These are phyloP conservation scores for Aspergillus sp. DNA, from an alignment of 2,329 filamentous ascomycete genomes.

Conservation along the genomic window DNA sequence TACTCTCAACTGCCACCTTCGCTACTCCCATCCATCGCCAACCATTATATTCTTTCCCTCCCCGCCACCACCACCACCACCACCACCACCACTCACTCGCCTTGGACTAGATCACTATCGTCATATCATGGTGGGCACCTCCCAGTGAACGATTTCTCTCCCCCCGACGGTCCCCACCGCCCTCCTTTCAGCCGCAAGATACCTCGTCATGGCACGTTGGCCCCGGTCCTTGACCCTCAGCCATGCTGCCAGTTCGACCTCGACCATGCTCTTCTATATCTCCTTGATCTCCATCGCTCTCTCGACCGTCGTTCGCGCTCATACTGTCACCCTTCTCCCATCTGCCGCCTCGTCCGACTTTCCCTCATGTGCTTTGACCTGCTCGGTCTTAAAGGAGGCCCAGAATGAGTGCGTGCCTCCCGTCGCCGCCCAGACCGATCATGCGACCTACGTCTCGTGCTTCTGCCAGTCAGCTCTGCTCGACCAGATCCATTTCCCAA, in stretches of 20 bases:
- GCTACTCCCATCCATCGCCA: background rate
- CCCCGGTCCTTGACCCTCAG: conserved; percentile 14
- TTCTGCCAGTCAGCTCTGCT: conserved; percentile 71
- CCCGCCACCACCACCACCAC: background rate
- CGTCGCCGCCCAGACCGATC: conserved; percentile 52
- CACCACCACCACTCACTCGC: background rate
- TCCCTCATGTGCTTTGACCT: conserved; percentile 63
- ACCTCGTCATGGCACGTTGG: conserved; percentile 19
- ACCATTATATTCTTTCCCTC: background rate
- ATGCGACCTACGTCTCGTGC: conserved; percentile 64
- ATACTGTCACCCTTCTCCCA: conserved; percentile 36
- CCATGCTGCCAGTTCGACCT: conserved; percentile 3
- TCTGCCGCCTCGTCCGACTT: conserved; percentile 49
- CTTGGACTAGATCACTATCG: background rate
- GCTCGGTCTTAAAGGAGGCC: conserved; percentile 66
- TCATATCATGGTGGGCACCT: conserved; percentile 20
- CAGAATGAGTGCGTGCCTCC: conserved; percentile 70
- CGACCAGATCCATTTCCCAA: conserved; percentile 57
- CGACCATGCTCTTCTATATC: conserved; percentile 14
- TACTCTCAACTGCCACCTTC: background rate
- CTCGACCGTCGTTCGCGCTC: conserved; percentile 23
- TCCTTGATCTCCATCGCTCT: conserved; percentile 21
- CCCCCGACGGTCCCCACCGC: conserved; percentile 21
- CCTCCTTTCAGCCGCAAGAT: conserved; percentile 8
- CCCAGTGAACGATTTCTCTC: conserved; percentile 10